These are phyloP conservation scores for Hypholoma sublateritium DNA, from an alignment of 768 basidiomycete genomes.

Conservation along the genomic window DNA sequence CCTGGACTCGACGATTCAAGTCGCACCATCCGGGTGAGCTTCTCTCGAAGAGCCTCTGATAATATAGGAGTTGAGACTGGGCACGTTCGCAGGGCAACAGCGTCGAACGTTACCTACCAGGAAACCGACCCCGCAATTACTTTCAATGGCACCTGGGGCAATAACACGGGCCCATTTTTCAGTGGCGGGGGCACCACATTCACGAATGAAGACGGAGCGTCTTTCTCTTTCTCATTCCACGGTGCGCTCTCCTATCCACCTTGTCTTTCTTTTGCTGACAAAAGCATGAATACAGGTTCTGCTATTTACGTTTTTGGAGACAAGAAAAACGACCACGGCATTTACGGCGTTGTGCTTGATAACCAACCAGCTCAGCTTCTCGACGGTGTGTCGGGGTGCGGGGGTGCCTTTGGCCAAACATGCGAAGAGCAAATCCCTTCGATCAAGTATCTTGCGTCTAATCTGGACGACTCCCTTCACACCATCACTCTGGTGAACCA, in stretches of 20 bases:
- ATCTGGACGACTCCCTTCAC: slow-evolving; percentile 37
- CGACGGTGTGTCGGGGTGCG: slow-evolving; percentile 45
- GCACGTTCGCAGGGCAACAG: slow-evolving; percentile 33
- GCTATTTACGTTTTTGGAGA: slow-evolving; percentile 47
- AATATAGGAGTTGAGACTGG: background rate
- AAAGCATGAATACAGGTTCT: slow-evolving; percentile 29
- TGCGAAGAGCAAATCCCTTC: slow-evolving; percentile 48
- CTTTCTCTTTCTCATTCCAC: slow-evolving; percentile 39
- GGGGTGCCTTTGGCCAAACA: slow-evolving; percentile 41
- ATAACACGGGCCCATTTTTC: slow-evolving; percentile 42
- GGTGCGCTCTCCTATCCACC: slow-evolving; percentile 24
- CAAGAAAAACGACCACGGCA: slow-evolving; percentile 49
- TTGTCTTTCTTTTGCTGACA: background rate
- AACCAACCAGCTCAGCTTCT: slow-evolving; percentile 29
- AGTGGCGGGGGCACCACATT: slow-evolving; percentile 44
- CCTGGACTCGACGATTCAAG: slow-evolving; percentile 38
- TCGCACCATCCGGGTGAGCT: slow-evolving; percentile 42
- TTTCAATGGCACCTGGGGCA: slow-evolving; percentile 41
- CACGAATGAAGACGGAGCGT: slow-evolving; percentile 40
- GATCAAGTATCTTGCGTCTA: slow-evolving; percentile 41
- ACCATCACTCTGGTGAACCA: slow-evolving; percentile 38
- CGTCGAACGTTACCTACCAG: slow-evolving; percentile 39
- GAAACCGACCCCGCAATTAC: slow-evolving; percentile 38
- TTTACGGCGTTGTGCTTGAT: slow-evolving; percentile 42
- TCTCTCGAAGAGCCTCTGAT: background rate